Evolutionary conservation across 2,329 filamentous ascomycete species (phyloP), one percentile per base, ranked within the genome.

Genomic region (Canariomyces notabilis): DNA sequence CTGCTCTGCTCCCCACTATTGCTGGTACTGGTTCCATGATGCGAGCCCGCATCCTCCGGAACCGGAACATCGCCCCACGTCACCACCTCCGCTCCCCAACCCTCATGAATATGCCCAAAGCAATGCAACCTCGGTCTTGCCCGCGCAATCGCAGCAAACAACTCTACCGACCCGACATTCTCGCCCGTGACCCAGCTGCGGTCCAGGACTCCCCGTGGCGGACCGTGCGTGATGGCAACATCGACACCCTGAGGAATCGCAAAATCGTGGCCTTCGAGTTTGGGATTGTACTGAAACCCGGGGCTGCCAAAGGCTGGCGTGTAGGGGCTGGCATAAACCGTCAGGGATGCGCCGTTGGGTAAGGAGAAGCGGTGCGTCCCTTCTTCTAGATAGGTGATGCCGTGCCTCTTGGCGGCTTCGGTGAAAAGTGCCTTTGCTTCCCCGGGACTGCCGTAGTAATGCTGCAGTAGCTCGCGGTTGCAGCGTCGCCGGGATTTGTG

Each of bases 211-310:
- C 74, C 74, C 4, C 53, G 60, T 0, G 76, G 76, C 2, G 77
- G 77, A 0, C 77, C 76, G 46, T 82, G 76, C 0, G 77, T 80
- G 16, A 80, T 69, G 21, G 67, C 72, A 0, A 80, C 46, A 51
- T 81, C 72, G 0, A 67, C 61, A 1, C 54, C 61, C 0, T 57
- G 2, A 0, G 56, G 57, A 18, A 74, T 67, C 5, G 51, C 44
- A 21, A 70, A 72, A 1, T 57, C 44, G 51, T 77, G 76, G 0
- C 60, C 61, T 4, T 62, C n/a, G n/a, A n/a, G 41, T 0, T 61
- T 34, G 3, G 57, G 59, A 4, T 48, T 43, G 55, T 77, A 80
- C 46, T 76, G 72, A 46, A 77, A 80, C 0, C 67, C 75, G 71
- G 72, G 74, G 15, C 62, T 60, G 4, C 68, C 68, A 3, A 62